Conservation (phyloP, 2,329 filamentous ascomycete species). For the Cercospora brassicicola region DNA sequence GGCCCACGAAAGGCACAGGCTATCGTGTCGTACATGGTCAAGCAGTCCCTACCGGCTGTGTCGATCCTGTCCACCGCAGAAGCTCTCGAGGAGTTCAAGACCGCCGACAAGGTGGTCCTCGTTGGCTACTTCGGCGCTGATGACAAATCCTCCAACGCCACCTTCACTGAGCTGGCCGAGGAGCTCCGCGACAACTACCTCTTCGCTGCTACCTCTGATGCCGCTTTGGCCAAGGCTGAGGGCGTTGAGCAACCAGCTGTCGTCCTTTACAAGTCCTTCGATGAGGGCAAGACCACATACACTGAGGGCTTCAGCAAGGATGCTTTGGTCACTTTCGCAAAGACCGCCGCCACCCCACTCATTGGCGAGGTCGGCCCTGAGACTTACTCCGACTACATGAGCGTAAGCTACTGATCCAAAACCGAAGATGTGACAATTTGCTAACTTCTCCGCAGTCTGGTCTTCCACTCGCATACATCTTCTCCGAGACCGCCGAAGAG, state of each 20-base stretch:
- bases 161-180: slow-evolving; percentile 72
- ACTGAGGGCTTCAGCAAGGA: slow-evolving; percentile 78
- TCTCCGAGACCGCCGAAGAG: slow-evolving; percentile 88
- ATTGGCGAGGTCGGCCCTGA: slow-evolving; percentile 96
- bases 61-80: slow-evolving; percentile 73
- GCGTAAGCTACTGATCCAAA: slow-evolving; percentile 49
- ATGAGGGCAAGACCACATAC: slow-evolving; percentile 90
- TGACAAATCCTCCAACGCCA: slow-evolving; percentile 82
- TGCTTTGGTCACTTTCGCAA: slow-evolving; percentile 78
- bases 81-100: slow-evolving; percentile 93
- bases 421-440: not conserved
- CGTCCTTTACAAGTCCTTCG: slow-evolving; percentile 95
- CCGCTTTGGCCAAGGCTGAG: slow-evolving; percentile 81
- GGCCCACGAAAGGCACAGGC: slow-evolving; percentile 84
- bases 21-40: slow-evolving; percentile 88
- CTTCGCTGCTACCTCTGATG: slow-evolving; percentile 85
- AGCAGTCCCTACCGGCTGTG: slow-evolving; percentile 92
- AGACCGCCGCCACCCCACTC: slow-evolving; percentile 80
- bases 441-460: slow-evolving; percentile 58
- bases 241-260: slow-evolving; percentile 83
- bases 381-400: slow-evolving; percentile 95
- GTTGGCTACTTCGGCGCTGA: slow-evolving; percentile 81
- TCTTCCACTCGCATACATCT: slow-evolving; percentile 94
- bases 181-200: slow-evolving; percentile 85
- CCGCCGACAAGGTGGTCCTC: slow-evolving; percentile 91